These are phyloP conservation scores for Paxillus ammoniavirescens DNA, from an alignment of 768 basidiomycete genomes.

Conservation along the genomic window DNA sequence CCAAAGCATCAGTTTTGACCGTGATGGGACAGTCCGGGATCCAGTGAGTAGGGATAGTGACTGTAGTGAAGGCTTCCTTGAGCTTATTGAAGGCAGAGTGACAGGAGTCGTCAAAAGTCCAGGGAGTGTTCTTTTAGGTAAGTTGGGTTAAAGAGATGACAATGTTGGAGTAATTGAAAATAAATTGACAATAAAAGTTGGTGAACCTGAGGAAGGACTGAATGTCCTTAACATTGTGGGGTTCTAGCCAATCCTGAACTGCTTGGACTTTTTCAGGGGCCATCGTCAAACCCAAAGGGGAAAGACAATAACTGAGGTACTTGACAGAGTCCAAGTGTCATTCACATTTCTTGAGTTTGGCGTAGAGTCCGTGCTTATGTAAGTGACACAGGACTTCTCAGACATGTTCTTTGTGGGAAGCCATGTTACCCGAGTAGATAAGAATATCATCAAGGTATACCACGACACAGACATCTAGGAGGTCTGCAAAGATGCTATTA, in stretches of 20 bases:
- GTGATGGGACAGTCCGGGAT: background rate
- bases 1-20: no score
- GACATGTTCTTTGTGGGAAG: no score
- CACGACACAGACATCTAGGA: no score
- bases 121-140: constrained; percentile 20
- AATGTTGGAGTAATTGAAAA: constrained; percentile 34
- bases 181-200: constrained; percentile 35
- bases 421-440: no score
- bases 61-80: background rate
- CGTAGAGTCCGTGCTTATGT: no score
- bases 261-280: constrained; percentile 37
- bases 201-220: constrained; percentile 32
- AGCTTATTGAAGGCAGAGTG: constrained; percentile 17
- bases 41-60: background rate
- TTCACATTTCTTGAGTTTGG: no score
- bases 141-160: constrained; percentile 28
- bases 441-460: no score
- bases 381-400: no score
- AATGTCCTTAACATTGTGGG: constrained; percentile 27
- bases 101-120: constrained; percentile 10
- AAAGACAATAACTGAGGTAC: no score
- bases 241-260: constrained; percentile 30
- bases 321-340: no score
- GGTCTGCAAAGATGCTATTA: no score
- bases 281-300: no score